Evolutionary conservation across 2,329 filamentous ascomycete genomes (phyloP).

Genomic region (Aspergillus neotritici): DNA sequence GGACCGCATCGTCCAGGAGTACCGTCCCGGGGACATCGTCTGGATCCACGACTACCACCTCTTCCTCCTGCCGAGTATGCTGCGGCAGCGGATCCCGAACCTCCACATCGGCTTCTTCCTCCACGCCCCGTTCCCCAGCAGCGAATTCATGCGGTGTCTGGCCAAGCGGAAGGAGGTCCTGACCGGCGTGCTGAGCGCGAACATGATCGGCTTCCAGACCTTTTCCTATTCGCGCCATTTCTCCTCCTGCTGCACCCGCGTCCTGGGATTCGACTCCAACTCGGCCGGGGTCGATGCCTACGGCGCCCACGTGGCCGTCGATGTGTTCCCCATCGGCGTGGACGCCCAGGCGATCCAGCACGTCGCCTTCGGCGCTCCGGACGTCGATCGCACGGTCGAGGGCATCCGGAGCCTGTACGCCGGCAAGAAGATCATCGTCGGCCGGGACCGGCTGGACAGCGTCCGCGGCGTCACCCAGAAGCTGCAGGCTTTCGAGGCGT

Average conservation of each 20-base stretch:
- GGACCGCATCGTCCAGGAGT: slow-evolving; percentile 77
- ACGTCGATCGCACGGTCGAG: slow-evolving; percentile 65
- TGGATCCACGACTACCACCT: slow-evolving; percentile 94
- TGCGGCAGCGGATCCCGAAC: slow-evolving; percentile 78
- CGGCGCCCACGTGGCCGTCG: slow-evolving; percentile 80
- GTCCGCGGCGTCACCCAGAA: slow-evolving; percentile 94
- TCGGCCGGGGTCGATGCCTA: slow-evolving; percentile 81
- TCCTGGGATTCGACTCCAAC: slow-evolving; percentile 85
- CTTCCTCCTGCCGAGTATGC: slow-evolving; percentile 78
- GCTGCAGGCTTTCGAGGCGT: slow-evolving; percentile 86
- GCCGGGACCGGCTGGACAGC: slow-evolving; percentile 86
- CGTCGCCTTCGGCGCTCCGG: slow-evolving; percentile 64
- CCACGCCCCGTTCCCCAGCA: slow-evolving; percentile 91
- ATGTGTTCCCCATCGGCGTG: slow-evolving; percentile 92
- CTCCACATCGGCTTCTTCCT: slow-evolving; percentile 94
- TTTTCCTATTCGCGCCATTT: slow-evolving; percentile 95
- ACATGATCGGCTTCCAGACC: slow-evolving; percentile 92
- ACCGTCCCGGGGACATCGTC: slow-evolving; percentile 88
- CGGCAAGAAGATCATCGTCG: slow-evolving; percentile 93
- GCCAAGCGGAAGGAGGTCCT: slow-evolving; percentile 84
- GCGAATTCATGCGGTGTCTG: slow-evolving; percentile 87
- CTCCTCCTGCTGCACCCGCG: slow-evolving; percentile 84
- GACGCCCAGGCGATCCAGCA: slow-evolving; percentile 74
- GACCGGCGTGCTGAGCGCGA: slow-evolving; percentile 82
- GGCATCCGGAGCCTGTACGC: slow-evolving; percentile 70